phyloP scores from a whole-genome alignment of 495 filamentous ascomycete genomes.

The Collariella sp. region DNA sequence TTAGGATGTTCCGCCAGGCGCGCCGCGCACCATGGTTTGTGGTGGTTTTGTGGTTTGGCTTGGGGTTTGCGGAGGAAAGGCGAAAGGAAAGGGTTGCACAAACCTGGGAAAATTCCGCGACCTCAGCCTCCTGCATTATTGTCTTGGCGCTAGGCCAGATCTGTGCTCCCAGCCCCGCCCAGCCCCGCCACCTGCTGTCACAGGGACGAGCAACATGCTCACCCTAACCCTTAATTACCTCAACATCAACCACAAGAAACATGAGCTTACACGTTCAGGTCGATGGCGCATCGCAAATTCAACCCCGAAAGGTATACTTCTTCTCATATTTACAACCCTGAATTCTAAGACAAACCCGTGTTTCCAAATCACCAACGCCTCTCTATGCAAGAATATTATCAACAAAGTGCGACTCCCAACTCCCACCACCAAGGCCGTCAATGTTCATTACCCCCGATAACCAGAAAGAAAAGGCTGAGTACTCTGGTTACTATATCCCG shows the following conservation, averaged over 20 bases:
- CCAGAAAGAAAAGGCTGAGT: conserved; percentile 9
- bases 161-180: background rate
- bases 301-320: too few species aligned
- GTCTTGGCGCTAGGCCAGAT: background rate
- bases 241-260: too few species aligned
- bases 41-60: conserved; percentile 10
- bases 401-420: too few species aligned
- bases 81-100: conserved; percentile 8
- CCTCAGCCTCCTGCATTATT: conserved; percentile 23
- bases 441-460: background rate
- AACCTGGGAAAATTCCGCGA: conserved; percentile 23
- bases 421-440: background rate
- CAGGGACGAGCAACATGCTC: too few species aligned
- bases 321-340: too few species aligned
- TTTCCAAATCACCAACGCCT: too few species aligned
- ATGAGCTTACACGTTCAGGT: too few species aligned
- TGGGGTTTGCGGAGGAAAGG: conserved; percentile 9
- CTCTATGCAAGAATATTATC: too few species aligned
- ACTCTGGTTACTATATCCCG: conserved; percentile 11
- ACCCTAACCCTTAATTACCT: too few species aligned
- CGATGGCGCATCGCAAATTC: too few species aligned
- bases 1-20: conserved; percentile 4
- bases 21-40: conserved; percentile 13
- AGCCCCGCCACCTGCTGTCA: conserved; percentile 16
- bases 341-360: too few species aligned